These are phyloP conservation scores for Podospora appendiculata DNA, from an alignment of 495 filamentous ascomycete species.

Conservation along the genomic window DNA sequence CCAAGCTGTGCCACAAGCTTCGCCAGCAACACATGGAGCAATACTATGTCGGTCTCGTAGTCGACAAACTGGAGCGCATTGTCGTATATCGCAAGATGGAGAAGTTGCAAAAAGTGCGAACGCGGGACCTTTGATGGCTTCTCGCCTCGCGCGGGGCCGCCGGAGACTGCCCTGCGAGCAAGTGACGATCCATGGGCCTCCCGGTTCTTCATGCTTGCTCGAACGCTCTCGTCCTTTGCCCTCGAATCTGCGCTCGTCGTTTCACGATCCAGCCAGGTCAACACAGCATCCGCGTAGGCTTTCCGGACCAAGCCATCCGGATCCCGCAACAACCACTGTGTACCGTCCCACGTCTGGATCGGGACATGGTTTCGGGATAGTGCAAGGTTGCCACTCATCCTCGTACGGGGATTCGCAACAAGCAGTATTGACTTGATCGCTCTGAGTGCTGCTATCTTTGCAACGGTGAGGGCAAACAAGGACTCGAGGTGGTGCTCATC, in stretches of 20 bases:
- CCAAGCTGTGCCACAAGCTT: constrained; percentile 69
- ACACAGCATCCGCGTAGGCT: constrained; percentile 74
- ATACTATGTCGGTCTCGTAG: constrained; percentile 60
- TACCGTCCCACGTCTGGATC: constrained; percentile 81
- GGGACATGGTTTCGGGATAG: constrained; percentile 66
- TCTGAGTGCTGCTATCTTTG: constrained; percentile 68
- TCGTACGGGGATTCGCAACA: constrained; percentile 62
- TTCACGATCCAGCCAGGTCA: constrained; percentile 76
- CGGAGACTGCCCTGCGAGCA: constrained; percentile 62
- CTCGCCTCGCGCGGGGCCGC: constrained; percentile 52
- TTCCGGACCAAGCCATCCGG: constrained; percentile 65
- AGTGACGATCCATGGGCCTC: constrained; percentile 23
- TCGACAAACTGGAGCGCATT: constrained; percentile 64
- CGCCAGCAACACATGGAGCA: constrained; percentile 67
- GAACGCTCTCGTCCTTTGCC: constrained; percentile 46
- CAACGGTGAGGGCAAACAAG: constrained; percentile 66
- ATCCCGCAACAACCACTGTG: constrained; percentile 80
- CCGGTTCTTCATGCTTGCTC: constrained; percentile 26
- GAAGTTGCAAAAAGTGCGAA: constrained; percentile 69
- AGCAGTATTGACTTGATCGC: constrained; percentile 72
- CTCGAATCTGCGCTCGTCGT: constrained; percentile 60
- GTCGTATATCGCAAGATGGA: constrained; percentile 84
- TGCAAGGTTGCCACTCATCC: constrained; percentile 49
- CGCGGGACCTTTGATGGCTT: constrained; percentile 46
- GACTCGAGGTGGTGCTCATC: constrained; percentile 42